These are phyloP conservation scores for Coccinonectria pachysandricola DNA, from an alignment of 2,329 filamentous ascomycete genomes.

Conservation along the genomic window DNA sequence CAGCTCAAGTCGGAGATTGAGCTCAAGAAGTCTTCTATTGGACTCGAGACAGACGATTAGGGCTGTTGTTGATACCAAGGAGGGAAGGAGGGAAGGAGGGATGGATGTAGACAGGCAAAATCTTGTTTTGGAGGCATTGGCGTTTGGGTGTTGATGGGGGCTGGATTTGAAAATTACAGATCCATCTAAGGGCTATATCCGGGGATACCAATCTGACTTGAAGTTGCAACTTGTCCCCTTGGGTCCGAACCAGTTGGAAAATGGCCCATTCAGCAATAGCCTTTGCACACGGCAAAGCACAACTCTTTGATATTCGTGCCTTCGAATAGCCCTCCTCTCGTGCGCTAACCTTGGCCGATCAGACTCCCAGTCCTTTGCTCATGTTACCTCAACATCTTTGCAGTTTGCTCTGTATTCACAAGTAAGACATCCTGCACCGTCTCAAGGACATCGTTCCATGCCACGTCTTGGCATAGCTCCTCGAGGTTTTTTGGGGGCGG, in stretches of 20 bases:
- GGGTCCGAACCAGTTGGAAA: no score
- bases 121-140: constrained; percentile 7
- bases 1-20: constrained; percentile 34
- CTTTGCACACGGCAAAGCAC: no score
- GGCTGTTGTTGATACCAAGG: neutral
- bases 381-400: constrained; percentile 11
- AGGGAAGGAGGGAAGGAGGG: no score
- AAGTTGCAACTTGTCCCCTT: no score
- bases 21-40: constrained; percentile 34
- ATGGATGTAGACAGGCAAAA: constrained; percentile 1
- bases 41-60: constrained; percentile 28
- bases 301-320: no score
- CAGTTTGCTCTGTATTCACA: constrained; percentile 11
- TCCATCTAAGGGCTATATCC: no score
- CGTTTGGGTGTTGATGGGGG: constrained; percentile 9
- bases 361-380: no score
- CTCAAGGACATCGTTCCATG: constrained; percentile 25
- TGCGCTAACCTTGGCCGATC: no score
- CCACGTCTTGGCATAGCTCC: constrained; percentile 23
- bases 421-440: constrained; percentile 23
- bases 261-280: no score
- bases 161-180: no score
- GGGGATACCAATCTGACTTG: no score
- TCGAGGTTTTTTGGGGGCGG: constrained; percentile 18
- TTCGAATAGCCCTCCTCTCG: no score